Percentiles rank a stretch among this genome's conserved stretches.
phyloP scores from a whole-genome alignment of 2,329 filamentous ascomycete species.

The Myrmaecium sp. region DNA sequence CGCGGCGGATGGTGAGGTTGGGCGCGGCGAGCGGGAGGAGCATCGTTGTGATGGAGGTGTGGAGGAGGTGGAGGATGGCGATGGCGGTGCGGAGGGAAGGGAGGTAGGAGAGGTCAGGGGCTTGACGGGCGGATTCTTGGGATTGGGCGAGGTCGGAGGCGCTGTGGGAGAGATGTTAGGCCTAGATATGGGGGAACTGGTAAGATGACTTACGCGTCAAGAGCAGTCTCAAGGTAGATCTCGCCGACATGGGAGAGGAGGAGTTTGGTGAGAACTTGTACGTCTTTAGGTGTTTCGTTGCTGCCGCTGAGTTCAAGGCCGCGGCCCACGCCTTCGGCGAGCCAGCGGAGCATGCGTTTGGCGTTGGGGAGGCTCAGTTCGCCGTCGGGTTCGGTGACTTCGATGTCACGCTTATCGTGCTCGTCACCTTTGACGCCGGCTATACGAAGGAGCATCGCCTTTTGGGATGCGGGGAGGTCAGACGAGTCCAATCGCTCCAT shows the following conservation, averaged over 20 bases:
- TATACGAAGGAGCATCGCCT: constrained; percentile 75
- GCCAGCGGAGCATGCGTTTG: constrained; percentile 97
- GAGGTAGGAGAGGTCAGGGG: constrained; percentile 78
- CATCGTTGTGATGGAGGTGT: constrained; percentile 78
- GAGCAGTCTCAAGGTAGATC: constrained; percentile 51
- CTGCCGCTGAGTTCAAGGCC: constrained; percentile 79
- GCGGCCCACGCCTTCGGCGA: constrained; percentile 84
- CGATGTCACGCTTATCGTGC: constrained; percentile 62
- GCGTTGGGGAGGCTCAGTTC: constrained; percentile 66
- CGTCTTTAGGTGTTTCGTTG: constrained; percentile 84
- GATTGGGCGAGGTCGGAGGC: constrained; percentile 51
- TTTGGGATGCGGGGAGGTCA: constrained; percentile 75
- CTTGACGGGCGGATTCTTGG: constrained; percentile 62
- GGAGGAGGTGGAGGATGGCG: constrained; percentile 82
- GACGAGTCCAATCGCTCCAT: constrained; percentile 77
- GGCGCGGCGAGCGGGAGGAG: constrained; percentile 77
- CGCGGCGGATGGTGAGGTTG: constrained; percentile 77
- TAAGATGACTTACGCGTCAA: constrained; percentile 34
- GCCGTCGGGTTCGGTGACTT: constrained; percentile 81
- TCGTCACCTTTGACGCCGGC: constrained; percentile 63
- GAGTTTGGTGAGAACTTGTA: constrained; percentile 67
- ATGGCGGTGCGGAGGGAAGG: constrained; percentile 64
- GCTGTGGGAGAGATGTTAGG: constrained; percentile 11
- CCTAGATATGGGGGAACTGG: background rate
- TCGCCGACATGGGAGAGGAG: constrained; percentile 78